phyloP scores from a whole-genome alignment of 1,284 basidiomycete species.

The Boletus sp. region DNA sequence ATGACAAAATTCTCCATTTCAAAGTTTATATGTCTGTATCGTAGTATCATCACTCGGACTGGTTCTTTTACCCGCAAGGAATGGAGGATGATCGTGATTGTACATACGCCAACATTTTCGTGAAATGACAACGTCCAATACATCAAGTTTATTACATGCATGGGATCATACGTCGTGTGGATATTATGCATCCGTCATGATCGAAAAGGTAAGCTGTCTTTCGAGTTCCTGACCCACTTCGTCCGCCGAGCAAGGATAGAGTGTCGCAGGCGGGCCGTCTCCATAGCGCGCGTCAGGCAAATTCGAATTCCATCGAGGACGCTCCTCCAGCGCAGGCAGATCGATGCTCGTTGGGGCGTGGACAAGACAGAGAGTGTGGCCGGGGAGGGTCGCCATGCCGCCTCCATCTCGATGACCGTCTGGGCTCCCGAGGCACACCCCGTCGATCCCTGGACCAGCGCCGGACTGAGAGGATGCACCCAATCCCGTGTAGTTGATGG shows the following conservation, averaged over 20 bases:
- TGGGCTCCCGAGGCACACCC: neutral
- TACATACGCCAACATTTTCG: constrained; percentile 24
- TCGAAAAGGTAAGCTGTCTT: constrained; percentile 3
- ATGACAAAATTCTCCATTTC: constrained; percentile 30
- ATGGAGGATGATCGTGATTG: constrained; percentile 23
- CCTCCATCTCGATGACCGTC: too few species aligned
- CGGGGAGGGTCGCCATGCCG: too few species aligned
- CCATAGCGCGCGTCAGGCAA: neutral
- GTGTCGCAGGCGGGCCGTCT: neutral
- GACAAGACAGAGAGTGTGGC: too few species aligned
- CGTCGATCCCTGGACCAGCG: neutral
- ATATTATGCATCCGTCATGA: constrained; percentile 1
- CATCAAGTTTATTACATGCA: too few species aligned
- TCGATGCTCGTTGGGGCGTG: too few species aligned
- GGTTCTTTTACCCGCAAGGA: constrained; percentile 24
- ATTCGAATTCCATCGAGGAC: too few species aligned
- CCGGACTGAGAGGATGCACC: neutral
- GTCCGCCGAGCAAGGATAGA: constrained; percentile 13
- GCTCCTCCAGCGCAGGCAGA: too few species aligned
- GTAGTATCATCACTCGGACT: constrained; percentile 28
- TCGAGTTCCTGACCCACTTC: constrained; percentile 6
- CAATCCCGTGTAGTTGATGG: constrained; percentile 12
- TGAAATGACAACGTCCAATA: constrained; percentile 6
- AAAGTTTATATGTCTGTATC: constrained; percentile 27
- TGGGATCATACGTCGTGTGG: too few species aligned